These are phyloP conservation scores for Diaporthe eres DNA, from an alignment of 2,329 filamentous ascomycete species.

Conservation along the genomic window DNA sequence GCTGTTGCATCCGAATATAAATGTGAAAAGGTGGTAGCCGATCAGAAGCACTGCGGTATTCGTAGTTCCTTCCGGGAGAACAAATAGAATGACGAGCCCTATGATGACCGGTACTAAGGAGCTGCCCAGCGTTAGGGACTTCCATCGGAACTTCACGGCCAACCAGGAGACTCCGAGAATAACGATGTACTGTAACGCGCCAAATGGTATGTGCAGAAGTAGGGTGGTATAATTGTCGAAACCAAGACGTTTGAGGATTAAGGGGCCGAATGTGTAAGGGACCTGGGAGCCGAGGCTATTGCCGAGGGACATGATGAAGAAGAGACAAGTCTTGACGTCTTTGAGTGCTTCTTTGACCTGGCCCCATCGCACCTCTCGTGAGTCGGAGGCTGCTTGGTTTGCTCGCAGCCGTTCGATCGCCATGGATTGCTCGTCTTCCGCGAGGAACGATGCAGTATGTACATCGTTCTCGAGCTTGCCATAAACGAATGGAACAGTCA, in stretches of 20 bases:
- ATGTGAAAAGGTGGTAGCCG: slow-evolving; percentile 76
- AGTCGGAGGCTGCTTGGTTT: slow-evolving; percentile 83
- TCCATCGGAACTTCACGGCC: slow-evolving; percentile 69
- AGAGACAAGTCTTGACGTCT: slow-evolving; percentile 70
- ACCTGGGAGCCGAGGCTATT: slow-evolving; percentile 76
- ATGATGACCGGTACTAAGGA: slow-evolving; percentile 73
- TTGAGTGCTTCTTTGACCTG: slow-evolving; percentile 70
- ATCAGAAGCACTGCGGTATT: slow-evolving; percentile 65
- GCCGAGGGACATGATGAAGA: slow-evolving; percentile 71
- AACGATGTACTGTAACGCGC: slow-evolving; percentile 70
- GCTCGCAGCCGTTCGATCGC: slow-evolving; percentile 79
- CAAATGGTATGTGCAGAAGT: slow-evolving; percentile 78
- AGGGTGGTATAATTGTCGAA: slow-evolving; percentile 71
- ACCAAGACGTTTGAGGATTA: slow-evolving; percentile 73
- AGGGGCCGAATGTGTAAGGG: slow-evolving; percentile 74
- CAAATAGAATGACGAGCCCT: slow-evolving; percentile 71
- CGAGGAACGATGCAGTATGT: slow-evolving; percentile 69
- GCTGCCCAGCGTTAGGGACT: slow-evolving; percentile 66
- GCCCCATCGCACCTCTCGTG: slow-evolving; percentile 76
- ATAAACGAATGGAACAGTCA: slow-evolving; percentile 70
- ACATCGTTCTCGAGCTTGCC: slow-evolving; percentile 73
- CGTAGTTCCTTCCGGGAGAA: slow-evolving; percentile 58
- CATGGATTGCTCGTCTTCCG: slow-evolving; percentile 74
- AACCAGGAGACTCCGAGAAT: slow-evolving; percentile 72
- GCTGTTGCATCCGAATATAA: slow-evolving; percentile 76